These are phyloP conservation scores for Coemansia sp. DNA, from an alignment of 192 early-diverging fungal species.

Conservation along the genomic window DNA sequence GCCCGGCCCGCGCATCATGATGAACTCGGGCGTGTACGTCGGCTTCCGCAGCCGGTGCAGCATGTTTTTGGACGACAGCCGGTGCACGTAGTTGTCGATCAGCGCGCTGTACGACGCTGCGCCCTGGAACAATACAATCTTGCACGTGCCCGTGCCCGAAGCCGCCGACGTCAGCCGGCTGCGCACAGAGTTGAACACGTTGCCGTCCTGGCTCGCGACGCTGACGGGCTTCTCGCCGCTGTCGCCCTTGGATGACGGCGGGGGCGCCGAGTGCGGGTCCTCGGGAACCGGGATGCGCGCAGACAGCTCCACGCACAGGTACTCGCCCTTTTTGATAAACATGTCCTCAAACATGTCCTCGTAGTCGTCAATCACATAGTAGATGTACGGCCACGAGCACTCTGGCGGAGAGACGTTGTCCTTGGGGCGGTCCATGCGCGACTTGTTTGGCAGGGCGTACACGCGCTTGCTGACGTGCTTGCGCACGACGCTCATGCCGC, in stretches of 20 bases:
- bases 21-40: slow-evolving; percentile 80
- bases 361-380: slow-evolving; percentile 92
- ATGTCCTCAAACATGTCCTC: slow-evolving; percentile 87
- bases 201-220: slow-evolving; percentile 41
- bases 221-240: slow-evolving; percentile 38
- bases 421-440: slow-evolving; percentile 76
- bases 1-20: slow-evolving; percentile 91
- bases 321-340: slow-evolving; percentile 78
- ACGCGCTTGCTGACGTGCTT: slow-evolving; percentile 68
- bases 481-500: slow-evolving; percentile 70
- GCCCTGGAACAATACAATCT: slow-evolving; percentile 87
- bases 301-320: slow-evolving; percentile 86
- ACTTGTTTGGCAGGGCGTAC: slow-evolving; percentile 87
- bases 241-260: slow-evolving; percentile 11
- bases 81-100: slow-evolving; percentile 78
- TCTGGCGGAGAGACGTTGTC: slow-evolving; percentile 82
- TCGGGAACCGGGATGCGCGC: slow-evolving; percentile 64
- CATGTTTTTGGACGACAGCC: slow-evolving; percentile 58
- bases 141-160: slow-evolving; percentile 50
- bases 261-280: slow-evolving; percentile 21
- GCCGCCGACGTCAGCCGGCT: slow-evolving; percentile 53
- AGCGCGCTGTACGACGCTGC: slow-evolving; percentile 81
- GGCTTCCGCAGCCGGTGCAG: slow-evolving; percentile 59
- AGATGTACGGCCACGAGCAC: slow-evolving; percentile 85
- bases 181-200: slow-evolving; percentile 41